Base-by-base conservation (phyloP, 805 yeast genomes). In the Pichia thaimueangensis region DNA sequence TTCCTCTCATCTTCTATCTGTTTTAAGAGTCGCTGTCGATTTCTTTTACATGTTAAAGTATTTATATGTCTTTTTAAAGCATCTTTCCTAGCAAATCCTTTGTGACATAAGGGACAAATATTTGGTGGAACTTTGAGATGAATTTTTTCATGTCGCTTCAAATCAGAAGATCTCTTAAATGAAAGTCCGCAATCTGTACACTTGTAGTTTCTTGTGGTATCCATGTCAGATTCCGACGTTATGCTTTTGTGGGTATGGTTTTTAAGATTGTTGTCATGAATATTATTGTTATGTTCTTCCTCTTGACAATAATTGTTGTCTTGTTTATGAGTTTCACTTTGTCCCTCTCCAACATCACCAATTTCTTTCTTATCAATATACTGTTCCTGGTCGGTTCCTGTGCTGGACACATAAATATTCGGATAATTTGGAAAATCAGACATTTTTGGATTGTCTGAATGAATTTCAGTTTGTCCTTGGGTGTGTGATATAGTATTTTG, bases 81-180 rank as follows among this genome's bases (percentile, higher is more conserved):
- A 62, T 84, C 94, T 53, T 82, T 82, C 37, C 94, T 65, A 2
- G 93, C 91, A 69, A 84, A 84, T 0, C 93, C 89, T 55, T 84
- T 84, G 29, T 86, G 86, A 64, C 94, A 84, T 15, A 69, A 63
- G 6, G 80, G 76, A 60, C 94, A 84, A 36, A 82, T 76, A 55
- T 85, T 81, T 1, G 91, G 89, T 8, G 86, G 74, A 2, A 81
- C 76, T 20, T 78, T 70, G 36, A 81, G 62, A 61, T 84, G 94
- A 33, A 82, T 86, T 55, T 83, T 78, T 52, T 80, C 85, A 55
- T 83, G 93, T 43, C 91, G 69, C 56, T 80, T 79, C 51, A 82
- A 67, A 60, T 82, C 91, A 3, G 81, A 72, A 1, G 83, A 73
- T 30, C 93, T 66, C 41, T 82, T 69, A 58, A 84, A 84, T 28